Evolutionary conservation across 2,329 filamentous ascomycete species (phyloP).

Genomic region (Colletotrichum acutatum): DNA sequence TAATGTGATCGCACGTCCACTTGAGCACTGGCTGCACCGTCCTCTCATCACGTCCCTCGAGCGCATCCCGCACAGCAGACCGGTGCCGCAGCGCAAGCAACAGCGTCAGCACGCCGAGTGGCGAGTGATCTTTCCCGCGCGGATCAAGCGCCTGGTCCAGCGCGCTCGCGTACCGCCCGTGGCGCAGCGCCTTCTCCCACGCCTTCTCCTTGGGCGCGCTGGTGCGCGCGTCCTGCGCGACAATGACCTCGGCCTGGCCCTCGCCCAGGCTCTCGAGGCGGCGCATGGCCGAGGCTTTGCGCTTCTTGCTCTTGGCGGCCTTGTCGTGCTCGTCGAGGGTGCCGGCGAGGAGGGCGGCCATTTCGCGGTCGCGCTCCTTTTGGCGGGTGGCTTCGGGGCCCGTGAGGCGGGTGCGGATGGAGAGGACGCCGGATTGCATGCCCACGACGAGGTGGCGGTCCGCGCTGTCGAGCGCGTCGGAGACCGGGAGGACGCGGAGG

Average conservation of each 20-base stretch:
- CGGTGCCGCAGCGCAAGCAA: conserved; percentile 89
- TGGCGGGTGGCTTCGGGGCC: conserved; percentile 83
- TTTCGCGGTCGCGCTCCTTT: conserved; percentile 82
- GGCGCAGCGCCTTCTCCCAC: conserved; percentile 87
- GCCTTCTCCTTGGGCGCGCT: conserved; percentile 67
- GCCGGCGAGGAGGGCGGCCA: conserved; percentile 83
- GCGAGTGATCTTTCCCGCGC: conserved; percentile 57
- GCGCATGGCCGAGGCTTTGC: conserved; percentile 55
- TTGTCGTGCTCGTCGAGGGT: conserved; percentile 82
- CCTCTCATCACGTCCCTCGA: conserved; percentile 83
- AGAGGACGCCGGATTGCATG: conserved; percentile 93
- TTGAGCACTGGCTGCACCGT: conserved; percentile 83
- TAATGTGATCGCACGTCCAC: conserved; percentile 85
- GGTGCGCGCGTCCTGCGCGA: conserved; percentile 77
- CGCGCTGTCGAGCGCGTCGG: conserved; percentile 42
- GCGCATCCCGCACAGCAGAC: conserved; percentile 82
- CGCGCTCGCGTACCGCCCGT: conserved; percentile 80
- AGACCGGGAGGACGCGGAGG: conserved; percentile 73
- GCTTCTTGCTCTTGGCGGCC: conserved; percentile 75
- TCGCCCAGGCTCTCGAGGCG: conserved; percentile 85
- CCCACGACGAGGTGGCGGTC: conserved; percentile 96
- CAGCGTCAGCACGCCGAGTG: conserved; percentile 75
- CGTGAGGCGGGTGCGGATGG: conserved; percentile 87
- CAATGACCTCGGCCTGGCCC: conserved; percentile 82
- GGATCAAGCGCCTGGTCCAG: conserved; percentile 81